phyloP scores from a whole-genome alignment of 169 alveolate species.

The Perkinsus chesapeaki region DNA sequence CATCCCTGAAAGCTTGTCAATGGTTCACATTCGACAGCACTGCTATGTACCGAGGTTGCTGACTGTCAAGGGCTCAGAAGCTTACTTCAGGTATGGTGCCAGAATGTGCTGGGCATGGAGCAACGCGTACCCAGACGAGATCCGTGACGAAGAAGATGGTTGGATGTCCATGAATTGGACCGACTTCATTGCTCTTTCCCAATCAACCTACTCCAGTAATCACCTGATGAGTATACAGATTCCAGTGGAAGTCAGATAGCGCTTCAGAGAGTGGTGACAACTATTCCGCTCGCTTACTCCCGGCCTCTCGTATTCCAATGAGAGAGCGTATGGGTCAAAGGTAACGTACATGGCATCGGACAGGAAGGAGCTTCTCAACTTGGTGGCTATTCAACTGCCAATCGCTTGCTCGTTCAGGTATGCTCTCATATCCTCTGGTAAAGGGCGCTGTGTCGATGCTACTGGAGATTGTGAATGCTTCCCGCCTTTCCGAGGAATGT shows the following conservation, averaged over 20 bases:
- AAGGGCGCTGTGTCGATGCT: conserved; percentile 4
- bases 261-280: too few species aligned
- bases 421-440: background rate
- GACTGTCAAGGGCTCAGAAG: too few species aligned
- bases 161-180: background rate
- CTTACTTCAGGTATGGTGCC: background rate
- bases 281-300: too few species aligned
- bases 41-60: background rate
- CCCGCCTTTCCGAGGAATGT: background rate
- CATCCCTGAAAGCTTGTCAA: background rate
- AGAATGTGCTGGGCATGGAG: conserved; percentile 7
- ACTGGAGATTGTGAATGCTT: background rate
- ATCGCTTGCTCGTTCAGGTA: background rate
- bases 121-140: background rate
- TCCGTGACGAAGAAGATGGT: background rate
- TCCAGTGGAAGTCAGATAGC: too few species aligned
- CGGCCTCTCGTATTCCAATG: background rate
- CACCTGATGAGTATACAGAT: too few species aligned
- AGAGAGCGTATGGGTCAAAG: background rate
- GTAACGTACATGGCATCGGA: background rate
- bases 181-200: background rate
- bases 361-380: background rate
- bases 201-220: background rate
- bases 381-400: background rate
- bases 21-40: background rate